phyloP scores from a whole-genome alignment of 805 yeast species.

The Saturnispora sanitii region DNA sequence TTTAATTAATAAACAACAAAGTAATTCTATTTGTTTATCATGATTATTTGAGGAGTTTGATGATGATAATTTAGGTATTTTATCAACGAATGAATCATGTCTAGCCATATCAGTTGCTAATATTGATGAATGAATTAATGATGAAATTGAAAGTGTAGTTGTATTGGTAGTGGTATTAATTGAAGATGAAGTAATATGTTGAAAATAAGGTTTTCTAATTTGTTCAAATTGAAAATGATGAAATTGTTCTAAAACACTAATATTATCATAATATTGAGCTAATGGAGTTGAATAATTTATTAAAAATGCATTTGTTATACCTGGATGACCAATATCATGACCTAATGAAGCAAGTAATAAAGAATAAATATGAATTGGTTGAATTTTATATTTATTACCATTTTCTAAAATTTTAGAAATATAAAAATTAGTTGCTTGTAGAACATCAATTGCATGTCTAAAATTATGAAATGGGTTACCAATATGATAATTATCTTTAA shows the following conservation, averaged over 20 bases:
- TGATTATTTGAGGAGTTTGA: no score
- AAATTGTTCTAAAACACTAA: constrained; percentile 72
- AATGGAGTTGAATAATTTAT: constrained; percentile 51
- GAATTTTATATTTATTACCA: constrained; percentile 11
- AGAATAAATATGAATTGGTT: constrained; percentile 38
- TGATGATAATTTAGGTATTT: constrained; percentile 35
- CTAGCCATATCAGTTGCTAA: constrained; percentile 89
- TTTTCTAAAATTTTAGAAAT: constrained; percentile 20
- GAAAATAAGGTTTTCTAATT: constrained; percentile 22
- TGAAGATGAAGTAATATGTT: no score
- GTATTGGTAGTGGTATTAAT: no score
- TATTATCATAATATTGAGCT: constrained; percentile 48
- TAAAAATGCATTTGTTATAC: constrained; percentile 75
- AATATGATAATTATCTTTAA: constrained; percentile 70
- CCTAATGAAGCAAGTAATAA: constrained; percentile 78
- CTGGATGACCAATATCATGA: constrained; percentile 96
- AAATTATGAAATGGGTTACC: constrained; percentile 93
- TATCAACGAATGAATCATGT: constrained; percentile 62
- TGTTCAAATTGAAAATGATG: constrained; percentile 59
- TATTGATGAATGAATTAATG: constrained; percentile 28
- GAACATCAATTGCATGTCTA: constrained; percentile 90
- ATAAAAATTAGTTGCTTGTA: constrained; percentile 78
- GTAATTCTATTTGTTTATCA: constrained; percentile 27
- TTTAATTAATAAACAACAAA: constrained; percentile 67
- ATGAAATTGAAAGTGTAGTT: no score